Percentiles rank a stretch among this genome's conserved stretches.
Conservation (phyloP, 1,139 yeast species). For the Geotrichum macrosporum region DNA sequence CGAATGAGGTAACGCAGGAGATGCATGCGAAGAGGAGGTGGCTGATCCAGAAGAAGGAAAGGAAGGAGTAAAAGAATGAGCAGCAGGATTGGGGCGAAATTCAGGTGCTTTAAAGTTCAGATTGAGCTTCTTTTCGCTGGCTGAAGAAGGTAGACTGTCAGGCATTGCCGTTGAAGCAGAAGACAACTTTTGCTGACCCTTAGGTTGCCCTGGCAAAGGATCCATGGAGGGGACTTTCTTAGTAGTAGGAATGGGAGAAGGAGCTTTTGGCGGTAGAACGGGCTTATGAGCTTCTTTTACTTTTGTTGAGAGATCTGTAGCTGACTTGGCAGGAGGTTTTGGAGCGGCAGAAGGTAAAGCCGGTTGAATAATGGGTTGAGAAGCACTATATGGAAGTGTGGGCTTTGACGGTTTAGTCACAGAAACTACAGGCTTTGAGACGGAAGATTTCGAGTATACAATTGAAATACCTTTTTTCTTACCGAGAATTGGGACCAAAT, state of each 20-base stretch:
- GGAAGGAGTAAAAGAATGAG: constrained; percentile 66
- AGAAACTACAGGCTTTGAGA: not conserved
- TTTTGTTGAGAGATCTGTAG: constrained; percentile 17
- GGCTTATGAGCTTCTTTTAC: constrained; percentile 19
- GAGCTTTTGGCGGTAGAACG: constrained; percentile 14
- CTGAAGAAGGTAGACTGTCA: constrained; percentile 13
- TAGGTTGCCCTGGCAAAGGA: constrained; percentile 2
- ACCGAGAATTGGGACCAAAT: constrained; percentile 68
- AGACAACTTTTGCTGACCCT: constrained; percentile 11
- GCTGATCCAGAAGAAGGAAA: constrained; percentile 29
- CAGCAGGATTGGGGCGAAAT: constrained; percentile 67
- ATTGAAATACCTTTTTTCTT: constrained; percentile 52
- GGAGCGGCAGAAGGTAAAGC: constrained; percentile 26
- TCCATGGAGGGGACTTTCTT: constrained; percentile 8
- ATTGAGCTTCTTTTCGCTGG: constrained; percentile 34
- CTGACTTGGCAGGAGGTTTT: constrained; percentile 24
- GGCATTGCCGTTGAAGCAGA: constrained; percentile 11
- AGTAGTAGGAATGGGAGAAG: constrained; percentile 18
- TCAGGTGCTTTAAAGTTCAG: constrained; percentile 56
- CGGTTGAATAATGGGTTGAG: constrained; percentile 9
- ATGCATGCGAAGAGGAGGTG: constrained; percentile 15
- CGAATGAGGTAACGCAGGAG: constrained; percentile 22
- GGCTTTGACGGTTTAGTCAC: constrained; percentile 6
- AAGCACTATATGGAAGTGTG: constrained; percentile 14
- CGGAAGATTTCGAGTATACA: constrained; percentile 11